Conservation (phyloP, 345 rosid genomes). For the Salix caprea region DNA sequence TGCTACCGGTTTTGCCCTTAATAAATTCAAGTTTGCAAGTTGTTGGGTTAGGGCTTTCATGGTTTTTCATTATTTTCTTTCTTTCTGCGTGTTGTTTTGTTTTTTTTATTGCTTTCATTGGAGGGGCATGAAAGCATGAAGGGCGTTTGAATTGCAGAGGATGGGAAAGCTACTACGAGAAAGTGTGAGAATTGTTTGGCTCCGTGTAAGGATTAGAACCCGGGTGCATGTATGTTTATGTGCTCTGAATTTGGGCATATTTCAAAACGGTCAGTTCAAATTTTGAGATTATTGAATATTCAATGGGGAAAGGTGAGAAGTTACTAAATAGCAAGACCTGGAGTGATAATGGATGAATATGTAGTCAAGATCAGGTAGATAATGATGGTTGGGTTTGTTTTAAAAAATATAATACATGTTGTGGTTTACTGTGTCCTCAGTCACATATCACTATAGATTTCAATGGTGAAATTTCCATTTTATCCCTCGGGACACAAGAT, state of each 20-base stretch:
- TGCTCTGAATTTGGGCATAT: slow-evolving; percentile 85
- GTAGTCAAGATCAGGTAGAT: slow-evolving; percentile 76
- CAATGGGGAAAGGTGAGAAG: slow-evolving; percentile 87
- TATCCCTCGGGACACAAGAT: rapidly evolving
- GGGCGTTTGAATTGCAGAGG: slow-evolving; percentile 85
- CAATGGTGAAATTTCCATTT: too few relatives aligned
- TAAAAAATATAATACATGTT: too few relatives aligned
- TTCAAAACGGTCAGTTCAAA: slow-evolving; percentile 85
- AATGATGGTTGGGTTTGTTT: slow-evolving; percentile 55
- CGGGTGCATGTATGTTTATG: slow-evolving; percentile 89
- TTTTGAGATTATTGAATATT: slow-evolving; percentile 76
- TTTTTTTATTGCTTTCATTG: too few relatives aligned
- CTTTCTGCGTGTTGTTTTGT: too few relatives aligned
- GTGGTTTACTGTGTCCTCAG: too few relatives aligned
- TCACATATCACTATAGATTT: too few relatives aligned
- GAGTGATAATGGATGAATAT: slow-evolving; percentile 73
- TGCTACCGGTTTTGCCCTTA: too few relatives aligned
- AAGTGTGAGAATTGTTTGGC: slow-evolving; percentile 82
- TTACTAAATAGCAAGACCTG: slow-evolving; percentile 78
- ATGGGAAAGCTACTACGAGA: slow-evolving; percentile 80
- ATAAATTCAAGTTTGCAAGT: too few relatives aligned
- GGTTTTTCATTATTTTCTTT: too few relatives aligned
- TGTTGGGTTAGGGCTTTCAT: too few relatives aligned
- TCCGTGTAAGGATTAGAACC: slow-evolving; percentile 88
- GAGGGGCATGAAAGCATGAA: slow-evolving; percentile 75